Evolutionary conservation across 208 protist species (phyloP).

Genomic region (Wallacemonas sp.): DNA sequence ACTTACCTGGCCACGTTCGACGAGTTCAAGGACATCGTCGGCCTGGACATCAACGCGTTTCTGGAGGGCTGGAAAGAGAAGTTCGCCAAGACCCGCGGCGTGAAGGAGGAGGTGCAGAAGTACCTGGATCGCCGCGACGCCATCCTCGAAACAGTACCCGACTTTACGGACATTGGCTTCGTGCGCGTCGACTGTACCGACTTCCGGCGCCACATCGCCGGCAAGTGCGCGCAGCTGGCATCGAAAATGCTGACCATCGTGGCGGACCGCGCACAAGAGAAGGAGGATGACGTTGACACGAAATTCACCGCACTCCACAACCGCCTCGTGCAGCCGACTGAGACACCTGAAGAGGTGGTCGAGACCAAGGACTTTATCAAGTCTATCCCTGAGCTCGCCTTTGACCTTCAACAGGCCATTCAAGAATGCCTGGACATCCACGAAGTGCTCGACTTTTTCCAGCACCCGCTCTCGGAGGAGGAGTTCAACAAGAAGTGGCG

Average conservation of each 20-base stretch:
- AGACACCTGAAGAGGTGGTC: conserved; percentile 89
- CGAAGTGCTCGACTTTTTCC: conserved; percentile 91
- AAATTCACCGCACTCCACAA: conserved; percentile 70
- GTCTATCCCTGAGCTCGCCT: conserved; percentile 83
- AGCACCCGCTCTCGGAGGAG: conserved; percentile 83
- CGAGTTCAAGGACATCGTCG: conserved; percentile 67
- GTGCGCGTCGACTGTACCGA: conserved; percentile 81
- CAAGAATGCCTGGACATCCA: conserved; percentile 76
- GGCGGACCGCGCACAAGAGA: conserved; percentile 61
- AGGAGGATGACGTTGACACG: conserved; percentile 65
- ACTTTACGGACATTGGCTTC: conserved; percentile 64
- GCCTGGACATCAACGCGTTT: conserved; percentile 74
- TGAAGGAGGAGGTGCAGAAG: conserved; percentile 77
- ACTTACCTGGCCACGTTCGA: conserved; percentile 75
- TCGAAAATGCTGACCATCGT: conserved; percentile 72
- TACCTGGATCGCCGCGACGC: conserved; percentile 54
- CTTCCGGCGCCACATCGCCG: conserved; percentile 60
- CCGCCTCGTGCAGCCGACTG: conserved; percentile 58
- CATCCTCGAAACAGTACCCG: conserved; percentile 64
- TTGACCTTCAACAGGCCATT: conserved; percentile 77
- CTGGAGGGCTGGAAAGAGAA: conserved; percentile 68
- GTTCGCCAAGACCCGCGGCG: conserved; percentile 61
- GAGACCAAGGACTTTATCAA: conserved; percentile 90
- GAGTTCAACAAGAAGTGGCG: conserved; percentile 94
- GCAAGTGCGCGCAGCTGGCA: conserved; percentile 72